Conservation (phyloP, 2,329 filamentous ascomycete species). For the Geosmithia putterillii region DNA sequence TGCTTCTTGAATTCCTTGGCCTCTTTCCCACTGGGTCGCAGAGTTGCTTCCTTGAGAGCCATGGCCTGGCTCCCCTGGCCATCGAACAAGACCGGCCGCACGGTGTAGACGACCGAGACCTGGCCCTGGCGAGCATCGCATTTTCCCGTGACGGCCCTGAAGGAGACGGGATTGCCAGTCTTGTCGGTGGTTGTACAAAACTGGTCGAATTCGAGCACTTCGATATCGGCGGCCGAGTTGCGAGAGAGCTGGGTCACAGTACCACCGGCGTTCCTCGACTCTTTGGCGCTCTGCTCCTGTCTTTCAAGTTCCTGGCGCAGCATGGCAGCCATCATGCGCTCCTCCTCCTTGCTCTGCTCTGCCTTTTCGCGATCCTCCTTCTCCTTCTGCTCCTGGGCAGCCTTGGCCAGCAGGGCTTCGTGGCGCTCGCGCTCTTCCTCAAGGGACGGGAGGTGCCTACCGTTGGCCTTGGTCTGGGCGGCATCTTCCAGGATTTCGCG, state of each 20-base stretch:
- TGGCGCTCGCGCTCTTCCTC: constrained; percentile 82
- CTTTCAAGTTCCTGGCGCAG: constrained; percentile 61
- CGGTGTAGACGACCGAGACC: constrained; percentile 57
- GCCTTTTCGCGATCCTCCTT: constrained; percentile 39
- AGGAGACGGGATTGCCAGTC: constrained; percentile 50
- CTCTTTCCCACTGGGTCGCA: constrained; percentile 47
- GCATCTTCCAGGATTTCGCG: constrained; percentile 76
- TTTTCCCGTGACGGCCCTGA: constrained; percentile 60
- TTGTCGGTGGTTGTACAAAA: constrained; percentile 50
- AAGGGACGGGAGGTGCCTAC: constrained; percentile 68
- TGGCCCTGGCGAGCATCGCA: constrained; percentile 52
- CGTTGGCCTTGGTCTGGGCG: constrained; percentile 62
- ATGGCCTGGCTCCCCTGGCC: constrained; percentile 49
- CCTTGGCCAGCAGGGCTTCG: constrained; percentile 55
- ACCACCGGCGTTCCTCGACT: constrained; percentile 42
- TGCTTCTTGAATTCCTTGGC: constrained; percentile 58
- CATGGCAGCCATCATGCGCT: constrained; percentile 57
- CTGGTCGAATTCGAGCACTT: constrained; percentile 52
- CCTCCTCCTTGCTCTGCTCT: constrained; percentile 53
- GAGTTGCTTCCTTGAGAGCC: constrained; percentile 58
- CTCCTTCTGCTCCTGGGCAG: constrained; percentile 43
- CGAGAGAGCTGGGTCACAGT: constrained; percentile 12
- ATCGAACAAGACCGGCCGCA: constrained; percentile 51
- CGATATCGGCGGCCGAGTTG: constrained; percentile 13
- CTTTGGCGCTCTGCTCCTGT: constrained; percentile 50